These are phyloP conservation scores for Nicotiana attenuata DNA, from an alignment of 257 asterid species.

Conservation along the genomic window DNA sequence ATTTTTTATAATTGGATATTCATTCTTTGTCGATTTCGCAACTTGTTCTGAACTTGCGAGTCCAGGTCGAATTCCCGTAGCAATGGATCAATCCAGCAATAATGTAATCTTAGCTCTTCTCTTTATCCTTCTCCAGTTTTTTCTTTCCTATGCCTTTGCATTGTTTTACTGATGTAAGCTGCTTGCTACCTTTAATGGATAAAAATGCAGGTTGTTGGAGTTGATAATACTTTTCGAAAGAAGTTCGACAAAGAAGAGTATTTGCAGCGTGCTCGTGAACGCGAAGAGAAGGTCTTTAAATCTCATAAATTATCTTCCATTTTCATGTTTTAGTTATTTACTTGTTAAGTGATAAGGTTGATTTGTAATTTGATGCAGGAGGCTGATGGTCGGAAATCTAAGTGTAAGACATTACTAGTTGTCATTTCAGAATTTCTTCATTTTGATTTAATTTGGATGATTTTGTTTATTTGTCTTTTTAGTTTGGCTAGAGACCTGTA, in stretches of 20 bases:
- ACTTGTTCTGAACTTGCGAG: background rate
- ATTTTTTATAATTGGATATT: background rate
- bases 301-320: background rate
- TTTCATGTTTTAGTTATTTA: background rate
- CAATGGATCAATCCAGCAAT: slow-evolving; percentile 67
- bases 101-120: slow-evolving; percentile 34
- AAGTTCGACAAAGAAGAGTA: slow-evolving; percentile 92
- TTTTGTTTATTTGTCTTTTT: background rate
- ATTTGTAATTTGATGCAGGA: slow-evolving; percentile 15
- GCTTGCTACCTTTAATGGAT: slow-evolving; percentile 6
- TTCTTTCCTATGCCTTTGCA: background rate
- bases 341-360: background rate
- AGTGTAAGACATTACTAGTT: slow-evolving; percentile 11
- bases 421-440: background rate
- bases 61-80: background rate
- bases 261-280: slow-evolving; percentile 89
- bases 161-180: background rate
- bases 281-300: slow-evolving; percentile 66
- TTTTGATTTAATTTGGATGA: background rate
- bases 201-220: slow-evolving; percentile 59
- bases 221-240: slow-evolving; percentile 85
- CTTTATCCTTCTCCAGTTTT: background rate
- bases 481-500: background rate
- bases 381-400: slow-evolving; percentile 12
- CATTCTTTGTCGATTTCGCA: background rate